A percentile compares a stretch with the other conserved stretches of the same genome.
Evolutionary conservation across 139 green algal species (phyloP).

Genomic region (Chlorella sp.): DNA sequence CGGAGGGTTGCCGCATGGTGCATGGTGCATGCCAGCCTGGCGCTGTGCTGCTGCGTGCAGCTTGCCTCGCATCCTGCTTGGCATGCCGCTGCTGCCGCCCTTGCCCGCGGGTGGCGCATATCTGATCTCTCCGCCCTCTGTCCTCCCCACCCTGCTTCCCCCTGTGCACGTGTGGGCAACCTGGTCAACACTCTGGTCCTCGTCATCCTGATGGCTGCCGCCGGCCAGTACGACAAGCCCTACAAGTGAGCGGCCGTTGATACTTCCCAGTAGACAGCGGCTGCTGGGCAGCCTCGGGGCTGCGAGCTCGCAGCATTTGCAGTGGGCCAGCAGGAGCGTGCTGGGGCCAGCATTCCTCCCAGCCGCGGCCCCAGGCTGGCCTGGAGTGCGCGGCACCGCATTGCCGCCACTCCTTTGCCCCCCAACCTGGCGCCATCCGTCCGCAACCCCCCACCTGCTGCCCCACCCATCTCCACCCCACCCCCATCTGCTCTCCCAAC

Average conservation of each 20-base stretch:
- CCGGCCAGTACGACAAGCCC: not conserved
- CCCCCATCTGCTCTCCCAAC: not conserved
- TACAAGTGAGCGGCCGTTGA: not conserved
- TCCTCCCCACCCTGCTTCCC: not conserved
- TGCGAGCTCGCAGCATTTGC: not conserved
- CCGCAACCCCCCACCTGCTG: no score
- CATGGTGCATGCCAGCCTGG: not conserved
- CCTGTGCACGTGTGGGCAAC: conserved; percentile 32
- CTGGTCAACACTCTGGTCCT: conserved; percentile 37
- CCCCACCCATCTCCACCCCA: not conserved
- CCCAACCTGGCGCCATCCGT: not conserved
- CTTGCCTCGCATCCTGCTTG: not conserved
- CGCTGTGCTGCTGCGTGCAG: not conserved
- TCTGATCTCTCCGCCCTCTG: not conserved
- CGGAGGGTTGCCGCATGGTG: not conserved
- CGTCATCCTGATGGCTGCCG: conserved; percentile 21
- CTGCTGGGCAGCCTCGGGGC: no score
- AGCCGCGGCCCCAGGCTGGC: no score
- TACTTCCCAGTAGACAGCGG: not conserved
- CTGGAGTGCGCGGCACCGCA: no score
- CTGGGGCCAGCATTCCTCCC: not conserved
- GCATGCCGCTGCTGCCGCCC: not conserved
- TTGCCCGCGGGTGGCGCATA: not conserved
- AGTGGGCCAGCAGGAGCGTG: not conserved
- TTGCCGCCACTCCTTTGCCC: not conserved